Conservation (phyloP, 768 basidiomycete genomes). For the Phaeolepiota aurea region DNA sequence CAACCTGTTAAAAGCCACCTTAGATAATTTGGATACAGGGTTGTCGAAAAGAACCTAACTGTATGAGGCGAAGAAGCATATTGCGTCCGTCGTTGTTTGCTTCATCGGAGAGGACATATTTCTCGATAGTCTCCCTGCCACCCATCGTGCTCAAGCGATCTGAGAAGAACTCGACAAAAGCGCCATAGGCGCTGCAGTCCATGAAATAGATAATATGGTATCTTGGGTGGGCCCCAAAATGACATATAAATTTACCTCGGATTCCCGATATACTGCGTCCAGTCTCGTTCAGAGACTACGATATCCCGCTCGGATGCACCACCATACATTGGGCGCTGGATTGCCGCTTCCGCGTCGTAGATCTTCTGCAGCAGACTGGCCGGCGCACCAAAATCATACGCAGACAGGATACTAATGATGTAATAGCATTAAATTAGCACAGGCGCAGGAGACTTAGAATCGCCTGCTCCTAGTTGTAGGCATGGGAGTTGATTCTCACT, state of each 20-base stretch:
- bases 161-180: conserved; percentile 31
- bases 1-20: conserved; percentile 20
- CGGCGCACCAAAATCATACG: conserved; percentile 48
- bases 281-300: conserved; percentile 34
- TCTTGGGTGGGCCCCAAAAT: no score
- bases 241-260: conserved; percentile 34
- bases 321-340: conserved; percentile 29
- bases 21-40: background rate
- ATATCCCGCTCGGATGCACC: conserved; percentile 25
- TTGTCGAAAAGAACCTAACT: background rate
- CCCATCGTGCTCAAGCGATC: conserved; percentile 28
- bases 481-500: no score
- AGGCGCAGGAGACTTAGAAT: no score
- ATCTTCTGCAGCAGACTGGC: conserved; percentile 37
- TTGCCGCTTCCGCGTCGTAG: conserved; percentile 30
- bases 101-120: conserved; percentile 33
- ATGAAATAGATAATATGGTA: no score
- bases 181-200: conserved; percentile 25
- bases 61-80: conserved; percentile 20
- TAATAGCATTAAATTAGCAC: no score
- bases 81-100: conserved; percentile 21
- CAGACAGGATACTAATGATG: conserved; percentile 45
- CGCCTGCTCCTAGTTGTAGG: no score
- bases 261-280: conserved; percentile 41
- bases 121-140: conserved; percentile 30